Base-by-base conservation (phyloP, 1,284 basidiomycete species). In the Pyrrhoderma noxium region DNA sequence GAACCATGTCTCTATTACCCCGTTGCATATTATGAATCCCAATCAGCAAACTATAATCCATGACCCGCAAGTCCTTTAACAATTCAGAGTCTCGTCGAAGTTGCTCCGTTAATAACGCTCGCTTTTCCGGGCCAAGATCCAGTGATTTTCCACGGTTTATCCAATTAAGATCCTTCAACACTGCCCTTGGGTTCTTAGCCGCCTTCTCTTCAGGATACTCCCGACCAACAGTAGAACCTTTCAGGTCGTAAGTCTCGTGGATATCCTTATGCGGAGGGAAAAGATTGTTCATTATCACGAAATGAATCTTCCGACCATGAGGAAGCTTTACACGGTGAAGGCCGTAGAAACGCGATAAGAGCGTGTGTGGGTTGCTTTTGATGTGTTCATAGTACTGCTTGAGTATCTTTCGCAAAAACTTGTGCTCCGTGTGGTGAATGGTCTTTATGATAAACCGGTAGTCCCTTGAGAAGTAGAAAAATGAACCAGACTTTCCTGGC, bases 371-470 rank as follows among this genome's bases (percentile, higher is more conserved):
- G 65, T 99, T 98, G 39, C 70, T 75, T 65, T 86, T 85, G 56
- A 98, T 81, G 63, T 98, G 93, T 40, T 78, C 75, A 67, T 97
- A 83, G 67, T 98, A 99, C 54, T 85, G 70, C 61, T 82, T 85
- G 41, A 98, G 77, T 56, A 98, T 91, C 18, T 75, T 77, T 21
- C 91, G 78, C 5, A 99, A 73, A 67, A 96, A 98, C 67, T 93
- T 91, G 76, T 97, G 93, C 67, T 99, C 95, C 36, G 79, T 76
- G 62, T 94, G 92, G 34, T 87, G 89, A 58, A 99, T 98, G 16
- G 95, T 99, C 72, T 98, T 99, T 82, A 99, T 99, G 72, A 99
- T 99, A 73, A 97, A 99, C 1, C 94, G 89, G 64, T 98, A 99
- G 73, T 99, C 95, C 41, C 94, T 80, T 11, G 93, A 97, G 67